Base-by-base conservation (phyloP, 1,284 basidiomycete genomes). In the Wolfiporia cocos region DNA sequence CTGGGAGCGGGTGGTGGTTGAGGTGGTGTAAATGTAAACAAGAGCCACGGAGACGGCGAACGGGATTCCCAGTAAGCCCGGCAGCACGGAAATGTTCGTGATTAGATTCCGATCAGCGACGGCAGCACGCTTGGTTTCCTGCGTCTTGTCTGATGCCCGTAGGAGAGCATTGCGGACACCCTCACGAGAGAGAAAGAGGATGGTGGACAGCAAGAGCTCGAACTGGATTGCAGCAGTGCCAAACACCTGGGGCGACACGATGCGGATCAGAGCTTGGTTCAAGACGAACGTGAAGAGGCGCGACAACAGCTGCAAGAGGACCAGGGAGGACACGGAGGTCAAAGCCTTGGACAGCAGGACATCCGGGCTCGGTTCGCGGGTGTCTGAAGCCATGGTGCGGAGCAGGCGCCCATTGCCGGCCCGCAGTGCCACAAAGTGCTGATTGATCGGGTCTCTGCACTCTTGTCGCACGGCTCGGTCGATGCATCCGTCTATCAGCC, bases 161-260 rank as follows among this genome's bases (percentile, higher is more conserved):
- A 94, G 69, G 2, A 95, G 73, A 5, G 87, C 83, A 60, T 86
- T 90, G 28, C 93, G 75, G 9, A 98, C 77, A 3, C 93, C 94
- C 62, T 99, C 96, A 9, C 95, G 73, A 22, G 87, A 86, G 5
- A 98, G 73, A 59, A 98, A 96, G 29, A 99, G 73, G 53, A 96
- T 88, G 11, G 92, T 92, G 48, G 86, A 89, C 28, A 91, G 76
- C 21, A 99, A 63, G 24, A 88, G 74, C 55, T 93, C 91, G 61
- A 93, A 87, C 55, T 92, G 89, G 43, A 93, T 84, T 3, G 86
- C 78, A 9, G 87, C 88, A 0, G 86, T 87, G 5, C 90, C 91
- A 55, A 93, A 96, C 12, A 88, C 86, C 39, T 77, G 76, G 0
- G 95, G 93, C 1, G 90, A 82, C 1, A 88, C 83, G 29, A 94